Evolutionary conservation across 2,329 filamentous ascomycete genomes (phyloP).

Genomic region (Sclerotiophoma versabilis): DNA sequence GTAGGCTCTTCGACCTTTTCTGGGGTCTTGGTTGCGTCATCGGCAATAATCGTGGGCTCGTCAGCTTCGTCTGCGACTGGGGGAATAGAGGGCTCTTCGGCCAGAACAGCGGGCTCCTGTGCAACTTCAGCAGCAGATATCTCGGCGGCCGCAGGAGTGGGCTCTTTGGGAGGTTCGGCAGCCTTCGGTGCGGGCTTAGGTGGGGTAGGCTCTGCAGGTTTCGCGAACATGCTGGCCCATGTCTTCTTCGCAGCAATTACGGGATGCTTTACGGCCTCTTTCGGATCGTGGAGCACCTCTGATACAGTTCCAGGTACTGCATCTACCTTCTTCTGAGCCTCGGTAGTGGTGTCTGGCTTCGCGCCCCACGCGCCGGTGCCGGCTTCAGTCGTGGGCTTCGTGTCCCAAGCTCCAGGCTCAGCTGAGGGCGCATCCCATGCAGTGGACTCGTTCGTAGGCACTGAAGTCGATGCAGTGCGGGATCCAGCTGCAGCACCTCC

Average conservation of each 20-base stretch:
- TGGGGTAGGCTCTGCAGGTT: slow-evolving; percentile 53
- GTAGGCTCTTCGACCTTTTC: slow-evolving; percentile 57
- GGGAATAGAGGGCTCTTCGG: slow-evolving; percentile 52
- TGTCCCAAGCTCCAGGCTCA: slow-evolving; percentile 21
- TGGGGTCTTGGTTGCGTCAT: slow-evolving; percentile 41
- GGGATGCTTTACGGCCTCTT: slow-evolving; percentile 17
- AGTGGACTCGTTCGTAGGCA: slow-evolving; percentile 73
- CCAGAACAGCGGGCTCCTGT: slow-evolving; percentile 46
- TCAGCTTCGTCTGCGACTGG: slow-evolving; percentile 49
- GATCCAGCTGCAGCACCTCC: slow-evolving; percentile 71
- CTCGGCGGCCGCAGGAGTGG: slow-evolving; percentile 41
- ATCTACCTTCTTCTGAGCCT: slow-evolving; percentile 21
- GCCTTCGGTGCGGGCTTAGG: slow-evolving; percentile 47
- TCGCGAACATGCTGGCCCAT: slow-evolving; percentile 62
- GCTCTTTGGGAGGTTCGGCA: slow-evolving; percentile 49
- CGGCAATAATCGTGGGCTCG: slow-evolving; percentile 34
- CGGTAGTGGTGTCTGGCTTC: slow-evolving; percentile 19
- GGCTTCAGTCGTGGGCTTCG: slow-evolving; percentile 14
- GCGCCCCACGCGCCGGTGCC: slow-evolving; percentile 16
- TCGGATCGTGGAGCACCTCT: slow-evolving; percentile 16
- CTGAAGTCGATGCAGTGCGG: slow-evolving; percentile 62
- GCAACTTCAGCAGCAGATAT: slow-evolving; percentile 50
- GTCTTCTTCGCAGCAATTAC: slow-evolving; percentile 55
- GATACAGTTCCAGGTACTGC: slow-evolving; percentile 26
- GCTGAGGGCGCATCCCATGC: slow-evolving; percentile 63